Percentiles rank a stretch among this genome's conserved stretches.
These are phyloP conservation scores for Mixia osmundae DNA, from an alignment of 1,284 basidiomycete species.

Conservation along the genomic window DNA sequence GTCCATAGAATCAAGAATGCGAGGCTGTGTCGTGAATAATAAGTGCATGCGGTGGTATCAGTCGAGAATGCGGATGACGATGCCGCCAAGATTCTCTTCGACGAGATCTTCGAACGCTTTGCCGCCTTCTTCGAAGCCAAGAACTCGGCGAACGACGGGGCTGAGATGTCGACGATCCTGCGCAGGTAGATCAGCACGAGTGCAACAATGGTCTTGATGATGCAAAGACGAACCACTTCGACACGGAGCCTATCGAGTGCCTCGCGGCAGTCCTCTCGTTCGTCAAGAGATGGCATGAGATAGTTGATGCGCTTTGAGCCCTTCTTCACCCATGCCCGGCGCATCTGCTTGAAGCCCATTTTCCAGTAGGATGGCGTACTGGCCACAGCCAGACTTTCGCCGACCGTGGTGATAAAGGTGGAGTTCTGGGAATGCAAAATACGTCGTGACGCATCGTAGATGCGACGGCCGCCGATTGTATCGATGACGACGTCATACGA, in stretches of 20 bases:
- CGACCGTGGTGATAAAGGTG: slow-evolving; percentile 15
- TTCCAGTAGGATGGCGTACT: slow-evolving; percentile 17
- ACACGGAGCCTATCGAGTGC: slow-evolving; percentile 11
- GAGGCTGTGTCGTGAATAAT: too few species aligned
- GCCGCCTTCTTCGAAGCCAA: slow-evolving; percentile 9
- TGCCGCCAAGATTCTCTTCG: too few species aligned
- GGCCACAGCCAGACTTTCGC: slow-evolving; percentile 21
- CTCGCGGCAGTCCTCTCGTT: slow-evolving; percentile 5
- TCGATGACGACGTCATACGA: slow-evolving; percentile 22
- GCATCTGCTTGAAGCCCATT: slow-evolving; percentile 18
- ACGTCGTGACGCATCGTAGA: slow-evolving; percentile 25
- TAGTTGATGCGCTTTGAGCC: slow-evolving; percentile 24
- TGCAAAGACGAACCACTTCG: too few species aligned
- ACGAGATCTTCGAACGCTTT: slow-evolving; percentile 10
- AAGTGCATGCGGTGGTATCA: too few species aligned
- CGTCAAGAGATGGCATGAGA: slow-evolving; percentile 15
- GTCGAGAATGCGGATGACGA: too few species aligned
- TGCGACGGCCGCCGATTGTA: slow-evolving; percentile 16
- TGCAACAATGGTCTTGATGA: too few species aligned
- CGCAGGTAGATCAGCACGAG: too few species aligned
- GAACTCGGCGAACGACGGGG: slow-evolving; percentile 8
- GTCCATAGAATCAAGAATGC: too few species aligned
- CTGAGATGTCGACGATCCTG: slow-evolving; percentile 10
- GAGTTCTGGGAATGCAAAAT: slow-evolving; percentile 14
- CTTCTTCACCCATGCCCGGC: slow-evolving; percentile 24